A percentile compares a stretch with the other conserved stretches of the same genome.
phyloP scores from a whole-genome alignment of 2,329 filamentous ascomycete species.

The Exophiala sp. region DNA sequence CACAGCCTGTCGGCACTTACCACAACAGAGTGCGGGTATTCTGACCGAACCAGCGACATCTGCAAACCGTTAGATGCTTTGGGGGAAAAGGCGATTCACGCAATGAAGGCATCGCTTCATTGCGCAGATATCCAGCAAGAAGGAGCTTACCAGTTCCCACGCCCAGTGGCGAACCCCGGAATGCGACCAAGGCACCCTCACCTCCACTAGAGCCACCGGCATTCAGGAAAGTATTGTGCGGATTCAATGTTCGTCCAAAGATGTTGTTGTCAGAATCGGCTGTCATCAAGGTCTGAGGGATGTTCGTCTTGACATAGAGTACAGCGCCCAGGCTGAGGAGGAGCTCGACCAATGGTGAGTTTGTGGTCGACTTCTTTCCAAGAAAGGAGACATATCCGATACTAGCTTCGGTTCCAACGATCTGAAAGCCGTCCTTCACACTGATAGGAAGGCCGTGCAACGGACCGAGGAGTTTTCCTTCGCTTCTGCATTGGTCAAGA shows the following conservation, averaged over 20 bases:
- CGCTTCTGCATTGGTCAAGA: conserved; percentile 27
- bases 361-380: conserved; percentile 29
- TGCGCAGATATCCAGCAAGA: no score
- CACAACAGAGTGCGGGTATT: conserved; percentile 36
- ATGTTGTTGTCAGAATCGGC: conserved; percentile 42
- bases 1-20: conserved; percentile 9
- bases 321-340: conserved; percentile 45
- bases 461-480: conserved; percentile 30
- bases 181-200: conserved; percentile 37
- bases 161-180: conserved; percentile 34
- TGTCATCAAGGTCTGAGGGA: conserved; percentile 53
- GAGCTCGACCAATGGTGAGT: conserved; percentile 33
- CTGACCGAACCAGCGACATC: conserved; percentile 38
- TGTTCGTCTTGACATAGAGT: conserved; percentile 50
- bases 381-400: conserved; percentile 38
- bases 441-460: conserved; percentile 34
- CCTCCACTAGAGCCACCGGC: conserved; percentile 40
- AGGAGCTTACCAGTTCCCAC: conserved; percentile 29
- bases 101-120: no score
- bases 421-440: conserved; percentile 33
- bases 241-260: conserved; percentile 42
- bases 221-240: conserved; percentile 34
- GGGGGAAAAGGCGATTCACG: no score
- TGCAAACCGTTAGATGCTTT: no score
- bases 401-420: conserved; percentile 27